Evolutionary conservation across 2,329 filamentous ascomycete genomes (phyloP), one percentile per base, ranked within the genome.

Genomic region (Hypoxylon sp.): DNA sequence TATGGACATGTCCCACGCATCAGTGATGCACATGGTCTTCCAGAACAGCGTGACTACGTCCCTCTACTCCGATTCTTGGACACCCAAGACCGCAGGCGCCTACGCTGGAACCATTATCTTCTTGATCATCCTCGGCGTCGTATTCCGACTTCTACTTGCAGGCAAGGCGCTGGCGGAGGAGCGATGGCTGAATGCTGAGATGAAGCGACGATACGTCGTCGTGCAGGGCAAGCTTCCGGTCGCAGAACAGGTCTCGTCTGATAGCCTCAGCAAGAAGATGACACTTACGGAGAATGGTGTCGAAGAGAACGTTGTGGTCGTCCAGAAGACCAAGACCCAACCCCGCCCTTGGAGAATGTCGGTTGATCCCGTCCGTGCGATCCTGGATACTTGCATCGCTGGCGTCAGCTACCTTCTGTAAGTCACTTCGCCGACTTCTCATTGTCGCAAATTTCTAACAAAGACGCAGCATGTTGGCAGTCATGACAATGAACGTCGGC

Each of bases 31-130:
- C 60, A 86, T 85, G 77, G 81, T 86, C 71, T 96, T 96, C 85
- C 90, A 73, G 71, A 87, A 79, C 67, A 74, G 80, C 63, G 80
- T 79, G 52, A 73, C 74, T 58, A 87, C 86, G 3, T 78, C 86
- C 0, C 83, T 89, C 65, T 89, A 82, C 82, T 90, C 92, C 14
- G 78, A 81, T 21, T 78, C 83, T 57, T 98, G 94, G 93, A 91
- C 91, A 2, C 95, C 95, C 4, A 80, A 77, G 28, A 90, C 82
- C 36, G 82, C 85, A 5, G 93, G 91, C 73, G 82, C 86, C 65
- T 98, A 98, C 80, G 93, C 93, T 1, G 95, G 89, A 61, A 97
- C 93, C 28, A 97, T 95, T 83, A 92, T 98, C 79, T 98, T 98
- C 81, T 86, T 98, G 65, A 90, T 97, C 77, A 73, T 91, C 48